Evolutionary conservation across 2,329 filamentous ascomycete species (phyloP), one percentile per base, ranked within the genome.

Genomic region (Plenodomus tracheiphilus): DNA sequence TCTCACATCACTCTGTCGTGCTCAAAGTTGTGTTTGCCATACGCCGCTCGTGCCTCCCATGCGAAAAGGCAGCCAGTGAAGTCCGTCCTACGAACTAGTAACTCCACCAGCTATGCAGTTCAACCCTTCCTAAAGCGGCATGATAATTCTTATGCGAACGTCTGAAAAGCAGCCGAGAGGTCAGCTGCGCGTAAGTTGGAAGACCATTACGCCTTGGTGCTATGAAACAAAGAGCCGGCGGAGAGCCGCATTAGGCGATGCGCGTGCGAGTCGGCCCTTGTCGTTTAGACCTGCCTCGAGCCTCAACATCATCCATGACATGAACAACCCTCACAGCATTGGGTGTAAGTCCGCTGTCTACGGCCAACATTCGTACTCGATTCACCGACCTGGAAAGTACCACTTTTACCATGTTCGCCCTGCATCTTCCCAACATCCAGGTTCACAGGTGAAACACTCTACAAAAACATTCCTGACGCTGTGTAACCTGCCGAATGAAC

Each of bases 131-230:
- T 15, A 32, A 11, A 32, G 15, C 28, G 28, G 28, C 28, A 6
- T 32, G 7, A 11, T 15, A 32, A 5, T 17, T 5, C 16, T n/a
- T 28, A 39, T 40, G 41, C 42, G 28, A 50, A 42, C 40, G 43
- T 35, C 38, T 43, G 36, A 39, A 43, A 46, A 40, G 6, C n/a
- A 42, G 19, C 35, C 35, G 39, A 46, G 35, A 46, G 43, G 43
- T 46, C 48, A 51, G 39, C 34, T 46, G 48, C 25, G 20, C 15
- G 21, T 39, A 6, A 21, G 5, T 25, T 4, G 21, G 37, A 20
- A 7, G 7, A 19, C 19, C 5, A 8, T 21, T 39, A 32, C 22
- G 25, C 28, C 43, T 25, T 39, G 36, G 39, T 39, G 25, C 6
- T 32, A n/a, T n/a, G 5, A 41, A 19, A 16, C 39, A 39, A 39